These are phyloP conservation scores for Pachysandra terminalis DNA, from an alignment of 164 flowering plant genomes.

Conservation along the genomic window DNA sequence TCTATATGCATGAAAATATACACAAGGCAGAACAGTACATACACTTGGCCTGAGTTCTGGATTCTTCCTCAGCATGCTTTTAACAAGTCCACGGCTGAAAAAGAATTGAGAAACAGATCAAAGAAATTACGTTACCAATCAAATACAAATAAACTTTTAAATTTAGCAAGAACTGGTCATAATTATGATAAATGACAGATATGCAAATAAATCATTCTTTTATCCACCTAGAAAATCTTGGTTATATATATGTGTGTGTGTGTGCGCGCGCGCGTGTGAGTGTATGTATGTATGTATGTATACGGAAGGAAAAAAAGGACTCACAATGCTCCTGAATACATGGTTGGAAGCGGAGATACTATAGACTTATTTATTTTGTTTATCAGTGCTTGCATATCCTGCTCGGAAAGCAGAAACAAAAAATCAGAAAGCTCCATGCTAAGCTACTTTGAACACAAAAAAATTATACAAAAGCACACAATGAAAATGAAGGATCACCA, in stretches of 20 bases:
- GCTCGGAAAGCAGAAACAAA: conserved; percentile 27
- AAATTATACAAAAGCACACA: neutral
- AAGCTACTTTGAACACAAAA: neutral
- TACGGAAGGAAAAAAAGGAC: conserved; percentile 18
- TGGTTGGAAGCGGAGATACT: conserved; percentile 89
- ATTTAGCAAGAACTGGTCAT: no score
- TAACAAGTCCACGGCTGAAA: conserved; percentile 85
- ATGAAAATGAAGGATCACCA: neutral
- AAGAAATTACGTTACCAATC: neutral
- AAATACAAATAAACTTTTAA: neutral
- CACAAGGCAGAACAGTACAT: conserved; percentile 28
- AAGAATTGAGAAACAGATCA: conserved; percentile 12
- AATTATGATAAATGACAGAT: neutral
- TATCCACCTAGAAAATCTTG: no score
- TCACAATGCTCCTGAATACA: conserved; percentile 90
- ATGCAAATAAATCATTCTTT: neutral
- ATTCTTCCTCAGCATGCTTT: conserved; percentile 95
- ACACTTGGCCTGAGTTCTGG: conserved; percentile 97
- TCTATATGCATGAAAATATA: neutral
- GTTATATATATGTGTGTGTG: no score
- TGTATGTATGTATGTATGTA: no score
- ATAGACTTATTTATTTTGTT: conserved; percentile 93
- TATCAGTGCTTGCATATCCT: conserved; percentile 98
- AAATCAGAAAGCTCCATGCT: neutral
- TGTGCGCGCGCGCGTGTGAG: no score